phyloP scores from a whole-genome alignment of 2,329 filamentous ascomycete genomes.

The Trichoderma endophyticum region DNA sequence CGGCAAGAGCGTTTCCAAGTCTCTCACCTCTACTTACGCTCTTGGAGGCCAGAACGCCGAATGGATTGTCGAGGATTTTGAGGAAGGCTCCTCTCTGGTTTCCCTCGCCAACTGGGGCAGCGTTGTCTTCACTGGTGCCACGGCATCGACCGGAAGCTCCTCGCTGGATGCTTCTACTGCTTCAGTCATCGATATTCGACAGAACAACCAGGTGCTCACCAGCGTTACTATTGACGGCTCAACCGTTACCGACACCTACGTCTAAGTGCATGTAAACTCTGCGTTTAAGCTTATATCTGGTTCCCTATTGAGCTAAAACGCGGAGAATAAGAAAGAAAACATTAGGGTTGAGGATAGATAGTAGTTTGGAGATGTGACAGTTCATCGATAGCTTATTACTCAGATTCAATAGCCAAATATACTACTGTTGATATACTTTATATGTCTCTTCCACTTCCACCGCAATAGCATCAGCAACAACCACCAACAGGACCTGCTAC shows the following conservation, averaged over 20 bases:
- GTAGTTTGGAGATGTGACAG: neutral
- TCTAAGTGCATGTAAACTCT: neutral
- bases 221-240: neutral
- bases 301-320: neutral
- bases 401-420: neutral
- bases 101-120: constrained; percentile 9
- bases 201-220: neutral
- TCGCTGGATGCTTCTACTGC: neutral
- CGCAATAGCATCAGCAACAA: neutral
- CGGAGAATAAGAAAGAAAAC: neutral
- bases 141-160: neutral
- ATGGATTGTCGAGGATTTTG: constrained; percentile 11
- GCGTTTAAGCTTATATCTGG: neutral
- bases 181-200: neutral
- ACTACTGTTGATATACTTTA: neutral
- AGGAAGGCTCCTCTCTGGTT: neutral
- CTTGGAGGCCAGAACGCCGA: constrained; percentile 4
- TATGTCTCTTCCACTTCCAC: neutral
- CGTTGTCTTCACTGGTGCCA: constrained; percentile 7
- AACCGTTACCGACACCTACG: neutral
- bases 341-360: neutral
- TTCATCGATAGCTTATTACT: neutral
- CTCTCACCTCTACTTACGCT: neutral
- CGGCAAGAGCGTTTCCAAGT: constrained; percentile 3
- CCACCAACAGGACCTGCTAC: neutral